Evolutionary conservation across 2,329 filamentous ascomycete species (phyloP).

Genomic region (Chrysoporthe cubensis): DNA sequence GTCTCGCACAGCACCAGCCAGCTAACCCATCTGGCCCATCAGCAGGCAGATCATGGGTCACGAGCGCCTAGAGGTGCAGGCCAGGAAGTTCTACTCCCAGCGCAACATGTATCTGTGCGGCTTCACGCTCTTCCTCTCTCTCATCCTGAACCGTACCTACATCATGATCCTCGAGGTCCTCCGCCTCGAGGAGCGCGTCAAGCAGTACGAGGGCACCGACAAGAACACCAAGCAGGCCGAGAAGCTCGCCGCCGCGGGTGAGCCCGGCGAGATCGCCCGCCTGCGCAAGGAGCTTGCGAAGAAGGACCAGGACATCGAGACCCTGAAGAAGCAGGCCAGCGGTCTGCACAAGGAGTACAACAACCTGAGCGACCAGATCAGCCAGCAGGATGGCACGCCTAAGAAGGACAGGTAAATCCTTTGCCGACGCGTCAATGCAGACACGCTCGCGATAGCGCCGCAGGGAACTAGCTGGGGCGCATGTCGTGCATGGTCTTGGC

Average conservation of each 20-base stretch:
- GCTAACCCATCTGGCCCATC: slow-evolving; percentile 26
- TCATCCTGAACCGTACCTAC: slow-evolving; percentile 99
- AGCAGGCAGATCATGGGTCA: slow-evolving; percentile 74
- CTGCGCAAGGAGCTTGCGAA: slow-evolving; percentile 73
- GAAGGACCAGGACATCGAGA: slow-evolving; percentile 83
- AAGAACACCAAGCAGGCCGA: slow-evolving; percentile 67
- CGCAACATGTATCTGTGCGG: slow-evolving; percentile 99
- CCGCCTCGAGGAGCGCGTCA: slow-evolving; percentile 88
- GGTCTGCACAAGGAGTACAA: slow-evolving; percentile 85
- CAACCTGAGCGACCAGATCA: slow-evolving; percentile 81
- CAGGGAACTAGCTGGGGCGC: neutral
- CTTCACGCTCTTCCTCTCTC: slow-evolving; percentile 97
- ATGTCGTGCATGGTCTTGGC: neutral
- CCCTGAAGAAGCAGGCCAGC: slow-evolving; percentile 89
- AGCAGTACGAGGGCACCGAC: slow-evolving; percentile 72
- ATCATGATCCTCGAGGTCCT: slow-evolving; percentile 94
- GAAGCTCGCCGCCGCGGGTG: slow-evolving; percentile 73
- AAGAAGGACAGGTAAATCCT: slow-evolving; percentile 61
- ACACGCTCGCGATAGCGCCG: neutral
- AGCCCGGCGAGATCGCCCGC: slow-evolving; percentile 73
- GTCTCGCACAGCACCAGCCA: slow-evolving; percentile 22
- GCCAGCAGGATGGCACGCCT: slow-evolving; percentile 55
- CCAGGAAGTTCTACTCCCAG: slow-evolving; percentile 99
- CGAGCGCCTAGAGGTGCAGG: slow-evolving; percentile 97
- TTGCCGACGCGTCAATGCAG: neutral